Base-by-base conservation (phyloP, 495 filamentous ascomycete genomes). In the Barbatosphaeria neglecta region DNA sequence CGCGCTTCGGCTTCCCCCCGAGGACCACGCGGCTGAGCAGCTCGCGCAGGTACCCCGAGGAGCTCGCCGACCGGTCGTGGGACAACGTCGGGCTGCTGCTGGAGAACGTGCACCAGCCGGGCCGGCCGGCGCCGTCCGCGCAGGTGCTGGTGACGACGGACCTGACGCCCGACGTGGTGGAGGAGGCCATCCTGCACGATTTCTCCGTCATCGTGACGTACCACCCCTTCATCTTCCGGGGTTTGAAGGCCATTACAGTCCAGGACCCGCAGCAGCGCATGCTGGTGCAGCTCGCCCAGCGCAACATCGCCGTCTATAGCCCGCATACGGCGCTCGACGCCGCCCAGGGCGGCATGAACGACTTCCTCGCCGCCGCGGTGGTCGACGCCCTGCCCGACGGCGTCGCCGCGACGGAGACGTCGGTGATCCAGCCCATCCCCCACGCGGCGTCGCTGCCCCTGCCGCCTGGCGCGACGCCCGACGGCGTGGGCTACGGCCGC, bases 301-400 rank as follows among this genome's bases (percentile, higher is more conserved):
- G 86, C 66, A 90, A 93, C 16, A 90, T 96, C 52, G 90, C 87
- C 54, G 88, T 97, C 48, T 98, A 98, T 68, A 87, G 82, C 44
- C 92, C 92, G 0, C 92, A 98, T 58, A 97, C 90, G 0, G 90
- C 92, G 2, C 78, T 96, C 44, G 92, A 98, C 66, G 87, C 89
- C 22, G 85, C 85, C 0, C 80, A 82, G 6, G 84, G 82, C 15
- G 92, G 92, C 19, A 75, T 97, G 49, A 90, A 86, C 48, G 88
- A 96, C 67, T 98, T 92, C 92, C 83, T 98, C 17, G 89, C 85
- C 42, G 84, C 95, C 63, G 85, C 94, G 41, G 83, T 87, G 1
- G 69, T 77, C 22, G 63, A 53, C 28, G 22, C 46, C 18, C 42
- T 6, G 6, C 2, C 18, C 6, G 6, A 49, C 41, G 41, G 50